A percentile compares a stretch with the other conserved stretches of the same genome.
These are phyloP conservation scores for Dalbergia cochinchinensis DNA, from an alignment of 306 rosid species.

Conservation along the genomic window DNA sequence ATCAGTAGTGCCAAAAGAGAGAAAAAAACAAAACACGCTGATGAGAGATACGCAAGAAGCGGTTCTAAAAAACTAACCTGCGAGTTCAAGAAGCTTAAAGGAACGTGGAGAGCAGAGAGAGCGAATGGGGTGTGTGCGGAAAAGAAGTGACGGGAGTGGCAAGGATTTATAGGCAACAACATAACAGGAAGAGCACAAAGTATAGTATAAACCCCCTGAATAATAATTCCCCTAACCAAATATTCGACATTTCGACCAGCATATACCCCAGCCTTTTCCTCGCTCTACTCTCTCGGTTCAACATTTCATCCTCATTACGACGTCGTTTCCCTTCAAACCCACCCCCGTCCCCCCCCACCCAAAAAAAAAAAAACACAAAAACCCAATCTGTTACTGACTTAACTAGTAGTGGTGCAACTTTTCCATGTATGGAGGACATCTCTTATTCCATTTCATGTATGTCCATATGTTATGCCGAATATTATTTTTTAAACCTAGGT, in stretches of 20 bases:
- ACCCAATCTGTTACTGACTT: no score
- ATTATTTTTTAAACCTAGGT: no score
- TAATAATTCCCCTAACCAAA: background rate
- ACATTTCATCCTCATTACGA: conserved; percentile 27
- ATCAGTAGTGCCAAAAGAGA: background rate
- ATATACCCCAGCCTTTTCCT: conserved; percentile 38
- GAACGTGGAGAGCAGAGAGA: background rate
- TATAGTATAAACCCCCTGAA: background rate
- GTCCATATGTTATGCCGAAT: no score
- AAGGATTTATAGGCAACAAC: conserved; percentile 39
- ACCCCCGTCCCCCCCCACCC: no score
- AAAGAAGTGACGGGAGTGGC: background rate
- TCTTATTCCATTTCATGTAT: no score
- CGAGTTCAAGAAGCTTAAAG: background rate
- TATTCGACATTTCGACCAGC: conserved; percentile 35
- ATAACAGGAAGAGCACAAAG: background rate
- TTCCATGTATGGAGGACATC: no score
- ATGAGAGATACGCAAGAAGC: background rate
- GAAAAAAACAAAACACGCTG: background rate
- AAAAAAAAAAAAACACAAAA: no score
- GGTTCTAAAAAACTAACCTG: conserved; percentile 31
- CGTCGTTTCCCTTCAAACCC: conserved; percentile 32
- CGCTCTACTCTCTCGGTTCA: background rate
- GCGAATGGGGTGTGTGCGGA: background rate
- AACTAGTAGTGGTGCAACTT: no score